A percentile compares a stretch with the other conserved stretches of the same genome.
Evolutionary conservation across 108 stramenopile genomes (phyloP).

Genomic region (Aurantiochytrium sp.): DNA sequence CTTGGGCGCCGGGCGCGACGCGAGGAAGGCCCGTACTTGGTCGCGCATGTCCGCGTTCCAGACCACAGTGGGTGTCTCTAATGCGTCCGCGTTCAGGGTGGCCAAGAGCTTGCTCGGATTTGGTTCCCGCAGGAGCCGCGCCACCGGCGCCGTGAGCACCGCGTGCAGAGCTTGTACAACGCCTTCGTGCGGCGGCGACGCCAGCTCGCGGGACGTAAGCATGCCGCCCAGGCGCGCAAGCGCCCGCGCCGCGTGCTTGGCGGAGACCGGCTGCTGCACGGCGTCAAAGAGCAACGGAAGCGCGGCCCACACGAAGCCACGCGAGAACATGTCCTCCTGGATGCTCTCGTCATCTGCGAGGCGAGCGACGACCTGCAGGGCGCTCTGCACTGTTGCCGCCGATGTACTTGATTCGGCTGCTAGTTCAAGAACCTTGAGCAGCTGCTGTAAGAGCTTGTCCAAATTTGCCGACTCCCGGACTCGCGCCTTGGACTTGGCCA

Average conservation of each 20-base stretch:
- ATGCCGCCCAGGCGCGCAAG: neutral
- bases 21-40: neutral
- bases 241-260: neutral
- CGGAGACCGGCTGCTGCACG: neutral
- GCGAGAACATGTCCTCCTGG: neutral
- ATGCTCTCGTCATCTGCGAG: neutral
- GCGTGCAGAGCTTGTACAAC: neutral
- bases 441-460: neutral
- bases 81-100: neutral
- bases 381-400: neutral
- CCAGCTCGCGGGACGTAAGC: neutral
- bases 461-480: neutral
- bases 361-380: neutral
- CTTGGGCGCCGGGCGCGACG: neutral
- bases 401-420: neutral
- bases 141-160: neutral
- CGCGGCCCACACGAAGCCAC: neutral
- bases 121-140: neutral
- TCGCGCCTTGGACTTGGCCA: neutral
- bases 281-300: neutral
- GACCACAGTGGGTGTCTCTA: neutral
- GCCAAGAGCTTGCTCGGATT: neutral
- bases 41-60: neutral
- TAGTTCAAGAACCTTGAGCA: neutral
- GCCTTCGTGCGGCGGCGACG: neutral